A percentile compares a stretch with the other conserved stretches of the same genome.
These are phyloP conservation scores for Pseudocercospora pini-densiflorae DNA, from an alignment of 2,329 filamentous ascomycete species.

Conservation along the genomic window DNA sequence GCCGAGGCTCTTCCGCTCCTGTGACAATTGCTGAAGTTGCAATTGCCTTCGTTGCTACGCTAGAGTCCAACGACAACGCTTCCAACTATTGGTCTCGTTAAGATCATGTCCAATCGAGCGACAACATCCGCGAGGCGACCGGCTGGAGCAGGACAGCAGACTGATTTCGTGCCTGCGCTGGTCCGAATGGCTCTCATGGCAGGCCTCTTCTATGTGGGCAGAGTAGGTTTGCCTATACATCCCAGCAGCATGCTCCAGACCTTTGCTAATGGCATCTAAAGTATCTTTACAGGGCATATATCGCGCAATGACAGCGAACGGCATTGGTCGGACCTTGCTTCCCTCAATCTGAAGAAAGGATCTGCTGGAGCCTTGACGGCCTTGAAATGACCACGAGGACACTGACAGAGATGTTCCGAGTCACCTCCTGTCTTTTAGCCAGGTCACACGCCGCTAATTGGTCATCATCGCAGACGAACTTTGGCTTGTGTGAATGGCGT, in stretches of 20 bases:
- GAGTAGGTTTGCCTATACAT: not conserved
- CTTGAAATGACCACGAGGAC: too few relatives aligned
- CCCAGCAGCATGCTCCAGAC: not conserved
- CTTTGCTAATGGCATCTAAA: not conserved
- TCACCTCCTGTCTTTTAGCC: not conserved
- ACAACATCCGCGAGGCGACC: not conserved
- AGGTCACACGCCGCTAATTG: not conserved
- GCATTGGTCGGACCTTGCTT: too few relatives aligned
- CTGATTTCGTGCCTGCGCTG: not conserved
- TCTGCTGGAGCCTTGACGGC: not conserved
- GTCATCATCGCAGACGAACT: not conserved
- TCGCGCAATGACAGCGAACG: not conserved
- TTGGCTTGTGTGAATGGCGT: not conserved
- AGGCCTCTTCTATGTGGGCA: not conserved
- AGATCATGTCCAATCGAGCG: not conserved
- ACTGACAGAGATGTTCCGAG: too few relatives aligned
- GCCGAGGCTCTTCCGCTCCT: not conserved
- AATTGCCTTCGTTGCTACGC: not conserved
- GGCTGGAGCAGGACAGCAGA: not conserved
- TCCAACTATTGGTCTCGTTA: not conserved
- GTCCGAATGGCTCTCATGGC: conserved; percentile 1
- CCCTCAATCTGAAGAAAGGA: not conserved
- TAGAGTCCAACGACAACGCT: not conserved
- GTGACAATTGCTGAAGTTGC: not conserved
- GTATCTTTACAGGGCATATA: not conserved